Conservation (phyloP, 139 green algal species). For the Chlamydomonas incerta region DNA sequence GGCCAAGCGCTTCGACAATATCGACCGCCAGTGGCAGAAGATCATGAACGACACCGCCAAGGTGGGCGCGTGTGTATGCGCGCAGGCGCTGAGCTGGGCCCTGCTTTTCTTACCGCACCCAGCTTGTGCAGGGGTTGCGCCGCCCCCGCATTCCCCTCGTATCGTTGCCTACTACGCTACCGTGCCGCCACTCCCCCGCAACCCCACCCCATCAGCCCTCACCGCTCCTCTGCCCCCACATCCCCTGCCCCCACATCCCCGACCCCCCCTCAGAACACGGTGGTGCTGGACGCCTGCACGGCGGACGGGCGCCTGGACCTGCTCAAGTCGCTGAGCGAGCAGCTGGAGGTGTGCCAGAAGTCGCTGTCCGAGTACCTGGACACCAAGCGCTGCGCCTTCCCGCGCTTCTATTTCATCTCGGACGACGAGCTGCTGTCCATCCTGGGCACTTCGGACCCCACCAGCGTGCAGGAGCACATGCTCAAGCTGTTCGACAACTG, state of each 20-base stretch:
- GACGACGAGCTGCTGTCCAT: slow-evolving; percentile 90
- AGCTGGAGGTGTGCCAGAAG: slow-evolving; percentile 90
- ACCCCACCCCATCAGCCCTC: too few species aligned
- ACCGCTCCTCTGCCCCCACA: too few species aligned
- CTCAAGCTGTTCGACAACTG: slow-evolving; percentile 96
- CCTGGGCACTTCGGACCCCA: slow-evolving; percentile 83
- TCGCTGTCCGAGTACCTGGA: slow-evolving; percentile 85
- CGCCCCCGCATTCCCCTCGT: too few species aligned
- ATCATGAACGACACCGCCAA: slow-evolving; percentile 85
- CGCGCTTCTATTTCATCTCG: slow-evolving; percentile 92
- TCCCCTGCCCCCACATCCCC: too few species aligned
- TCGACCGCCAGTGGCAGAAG: slow-evolving; percentile 85
- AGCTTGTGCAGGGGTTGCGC: too few species aligned
- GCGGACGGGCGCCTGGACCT: slow-evolving; percentile 69
- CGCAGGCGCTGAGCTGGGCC: too few species aligned
- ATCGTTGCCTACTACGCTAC: too few species aligned
- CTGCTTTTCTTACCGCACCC: too few species aligned
- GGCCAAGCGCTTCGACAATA: slow-evolving; percentile 86
- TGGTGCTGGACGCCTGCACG: slow-evolving; percentile 82
- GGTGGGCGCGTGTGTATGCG: too few species aligned
- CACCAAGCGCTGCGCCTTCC: slow-evolving; percentile 87
- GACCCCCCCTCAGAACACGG: slow-evolving; percentile 58
- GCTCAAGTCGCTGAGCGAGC: slow-evolving; percentile 70
- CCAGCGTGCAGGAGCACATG: slow-evolving; percentile 90
- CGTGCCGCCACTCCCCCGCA: too few species aligned